Evolutionary conservation across 163 green algal species (phyloP), one percentile per base, ranked within the genome.

Genomic region (Scenedesmus sp.): DNA sequence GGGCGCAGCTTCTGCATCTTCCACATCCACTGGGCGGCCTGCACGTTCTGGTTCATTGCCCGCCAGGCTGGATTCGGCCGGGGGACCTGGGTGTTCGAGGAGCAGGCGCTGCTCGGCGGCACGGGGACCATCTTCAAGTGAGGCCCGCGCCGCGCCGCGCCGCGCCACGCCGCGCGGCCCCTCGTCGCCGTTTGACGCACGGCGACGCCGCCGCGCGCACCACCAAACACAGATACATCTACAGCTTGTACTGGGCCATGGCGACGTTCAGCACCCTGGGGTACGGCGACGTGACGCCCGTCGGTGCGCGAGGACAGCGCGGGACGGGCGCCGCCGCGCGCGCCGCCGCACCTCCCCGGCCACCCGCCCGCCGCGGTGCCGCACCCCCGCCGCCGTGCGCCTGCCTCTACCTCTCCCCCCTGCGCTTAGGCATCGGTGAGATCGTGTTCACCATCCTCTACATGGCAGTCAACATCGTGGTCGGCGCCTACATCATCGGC

Each of bases 11-110:
- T 85, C 1, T 70, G 64, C 3, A 84, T 85, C 44, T 87, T 76
- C 44, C 51, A 80, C 4, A 74, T 78, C 13, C 88, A 89, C 51
- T 91, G 85, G 65, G 73, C 82, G n/a, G 87, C 85, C 1, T 91
- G 87, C 58, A 64, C 73, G 15, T 81, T 91, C 66, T 91, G 89
- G 60, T 91, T 81, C 71, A 73, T 90, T 9, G 83, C 70, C 29
- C 69, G 69, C 54, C 70, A 78, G 34, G 22, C 7, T 18, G 54
- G 70, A 5, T 78, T 78, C 48, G 70, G 15, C 26, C 26, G n/a
- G 15, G 50, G n/a, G 0, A 39, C 34, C 11, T 78, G 70, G 70
- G 70, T 78, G 15, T 53, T 53, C 10, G 70, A 17, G 11, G 54
- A 53, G 0, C 36, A 42, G 0, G 79, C 85, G 66, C 70, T 78